phyloP scores from a whole-genome alignment of 2,329 filamentous ascomycete genomes.

The Bipolaris victoriae region DNA sequence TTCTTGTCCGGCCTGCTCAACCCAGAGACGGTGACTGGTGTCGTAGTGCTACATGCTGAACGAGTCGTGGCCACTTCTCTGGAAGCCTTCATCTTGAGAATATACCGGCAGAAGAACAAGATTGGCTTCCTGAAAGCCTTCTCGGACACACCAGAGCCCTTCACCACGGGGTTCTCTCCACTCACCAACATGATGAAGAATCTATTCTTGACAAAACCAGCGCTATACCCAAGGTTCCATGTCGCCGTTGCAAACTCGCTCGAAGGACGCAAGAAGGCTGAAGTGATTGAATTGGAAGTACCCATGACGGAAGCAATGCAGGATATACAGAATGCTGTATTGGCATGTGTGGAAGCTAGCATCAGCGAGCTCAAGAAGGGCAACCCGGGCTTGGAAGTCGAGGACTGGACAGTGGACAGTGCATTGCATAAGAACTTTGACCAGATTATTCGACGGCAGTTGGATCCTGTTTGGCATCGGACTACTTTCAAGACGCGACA shows the following conservation, averaged over 20 bases:
- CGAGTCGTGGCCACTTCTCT: constrained; percentile 82
- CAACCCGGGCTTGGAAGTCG: constrained; percentile 90
- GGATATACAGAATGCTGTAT: constrained; percentile 89
- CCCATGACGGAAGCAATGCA: constrained; percentile 95
- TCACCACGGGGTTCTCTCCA: constrained; percentile 85
- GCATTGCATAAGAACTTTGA: constrained; percentile 94
- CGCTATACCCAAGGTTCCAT: constrained; percentile 93
- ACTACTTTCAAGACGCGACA: constrained; percentile 94
- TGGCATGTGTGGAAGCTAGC: constrained; percentile 95
- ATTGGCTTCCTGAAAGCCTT: constrained; percentile 93
- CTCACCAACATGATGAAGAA: constrained; percentile 90
- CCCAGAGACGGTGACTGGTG: constrained; percentile 82
- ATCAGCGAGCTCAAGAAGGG: constrained; percentile 92
- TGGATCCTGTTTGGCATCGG: constrained; percentile 97
- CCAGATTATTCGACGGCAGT: constrained; percentile 80
- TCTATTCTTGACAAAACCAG: constrained; percentile 85
- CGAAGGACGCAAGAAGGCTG: constrained; percentile 89
- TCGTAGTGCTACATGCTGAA: constrained; percentile 89
- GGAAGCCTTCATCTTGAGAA: constrained; percentile 92
- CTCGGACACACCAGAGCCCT: constrained; percentile 89
- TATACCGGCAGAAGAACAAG: constrained; percentile 95
- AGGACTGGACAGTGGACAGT: constrained; percentile 95
- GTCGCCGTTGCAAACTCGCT: constrained; percentile 86
- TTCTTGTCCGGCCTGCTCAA: constrained; percentile 82
- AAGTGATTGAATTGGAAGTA: constrained; percentile 96